Evolutionary conservation across 2,329 filamentous ascomycete species (phyloP).

Genomic region (Botrytis aclada): DNA sequence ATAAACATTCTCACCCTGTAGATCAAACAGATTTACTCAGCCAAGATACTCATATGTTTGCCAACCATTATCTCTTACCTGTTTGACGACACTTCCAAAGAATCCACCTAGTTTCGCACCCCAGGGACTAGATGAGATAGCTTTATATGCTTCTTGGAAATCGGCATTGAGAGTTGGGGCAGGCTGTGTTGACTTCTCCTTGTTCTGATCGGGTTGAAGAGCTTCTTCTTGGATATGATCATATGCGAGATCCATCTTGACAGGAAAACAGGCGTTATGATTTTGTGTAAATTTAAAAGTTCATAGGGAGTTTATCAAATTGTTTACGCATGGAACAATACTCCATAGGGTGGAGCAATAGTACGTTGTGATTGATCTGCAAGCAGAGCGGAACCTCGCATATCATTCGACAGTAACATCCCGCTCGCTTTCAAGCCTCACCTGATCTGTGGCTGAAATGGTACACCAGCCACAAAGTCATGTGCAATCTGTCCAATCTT

Average conservation of each 20-base stretch:
- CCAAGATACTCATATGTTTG: background rate
- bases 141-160: slow-evolving; percentile 92
- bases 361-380: slow-evolving; percentile 4
- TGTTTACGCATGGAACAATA: background rate
- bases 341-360: background rate
- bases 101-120: slow-evolving; percentile 84
- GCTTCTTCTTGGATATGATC: slow-evolving; percentile 91
- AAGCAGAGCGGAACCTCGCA: slow-evolving; percentile 7
- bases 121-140: slow-evolving; percentile 89
- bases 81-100: slow-evolving; percentile 88
- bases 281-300: background rate
- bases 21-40: slow-evolving; percentile 5
- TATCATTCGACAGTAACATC: no score
- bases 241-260: slow-evolving; percentile 87
- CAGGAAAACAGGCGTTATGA: background rate
- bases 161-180: slow-evolving; percentile 72
- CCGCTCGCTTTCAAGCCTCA: slow-evolving; percentile 15
- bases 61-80: slow-evolving; percentile 52
- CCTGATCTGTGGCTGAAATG: background rate
- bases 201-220: slow-evolving; percentile 53
- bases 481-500: background rate
- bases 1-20: slow-evolving; percentile 74
- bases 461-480: background rate
- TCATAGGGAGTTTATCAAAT: background rate
- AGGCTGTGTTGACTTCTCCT: slow-evolving; percentile 44